A percentile compares a stretch with the other conserved stretches of the same genome.
Conservation (phyloP, 495 filamentous ascomycete species). For the Letharia columbiana region DNA sequence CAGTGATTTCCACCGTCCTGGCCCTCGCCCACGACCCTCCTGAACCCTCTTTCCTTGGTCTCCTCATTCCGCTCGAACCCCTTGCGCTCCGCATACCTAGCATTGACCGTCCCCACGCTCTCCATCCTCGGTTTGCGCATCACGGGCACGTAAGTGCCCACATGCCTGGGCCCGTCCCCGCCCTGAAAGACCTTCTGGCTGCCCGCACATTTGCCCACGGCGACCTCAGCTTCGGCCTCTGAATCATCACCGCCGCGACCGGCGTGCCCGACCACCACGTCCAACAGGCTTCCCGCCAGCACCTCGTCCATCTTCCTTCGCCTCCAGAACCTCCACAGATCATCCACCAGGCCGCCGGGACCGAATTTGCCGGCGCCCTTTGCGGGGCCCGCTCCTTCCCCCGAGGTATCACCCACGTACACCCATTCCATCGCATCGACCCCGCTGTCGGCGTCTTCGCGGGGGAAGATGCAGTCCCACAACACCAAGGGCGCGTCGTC, state of each 20-base stretch:
- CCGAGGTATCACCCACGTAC: slow-evolving; percentile 53
- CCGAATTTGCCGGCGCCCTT: slow-evolving; percentile 51
- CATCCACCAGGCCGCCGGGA: slow-evolving; percentile 56
- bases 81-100: slow-evolving; percentile 64
- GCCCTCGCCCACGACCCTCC: neutral
- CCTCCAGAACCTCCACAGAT: slow-evolving; percentile 75
- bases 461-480: slow-evolving; percentile 89
- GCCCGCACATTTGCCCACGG: slow-evolving; percentile 18
- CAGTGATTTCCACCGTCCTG: neutral
- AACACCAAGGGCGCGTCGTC: slow-evolving; percentile 80
- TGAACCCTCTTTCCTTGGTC: slow-evolving; percentile 1
- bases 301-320: slow-evolving; percentile 82
- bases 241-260: slow-evolving; percentile 23
- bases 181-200: slow-evolving; percentile 65
- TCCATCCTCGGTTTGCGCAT: slow-evolving; percentile 56
- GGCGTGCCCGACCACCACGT: slow-evolving; percentile 49
- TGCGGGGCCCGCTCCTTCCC: slow-evolving; percentile 15
- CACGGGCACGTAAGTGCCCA: slow-evolving; percentile 64
- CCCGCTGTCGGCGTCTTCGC: slow-evolving; percentile 37
- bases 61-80: slow-evolving; percentile 37
- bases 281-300: slow-evolving; percentile 58
- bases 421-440: slow-evolving; percentile 71
- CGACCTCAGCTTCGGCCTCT: slow-evolving; percentile 25
- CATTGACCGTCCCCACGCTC: slow-evolving; percentile 62
- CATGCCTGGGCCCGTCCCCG: slow-evolving; percentile 46